These are phyloP conservation scores for Hypoxylon fuscum DNA, from an alignment of 495 filamentous ascomycete species.

Conservation along the genomic window DNA sequence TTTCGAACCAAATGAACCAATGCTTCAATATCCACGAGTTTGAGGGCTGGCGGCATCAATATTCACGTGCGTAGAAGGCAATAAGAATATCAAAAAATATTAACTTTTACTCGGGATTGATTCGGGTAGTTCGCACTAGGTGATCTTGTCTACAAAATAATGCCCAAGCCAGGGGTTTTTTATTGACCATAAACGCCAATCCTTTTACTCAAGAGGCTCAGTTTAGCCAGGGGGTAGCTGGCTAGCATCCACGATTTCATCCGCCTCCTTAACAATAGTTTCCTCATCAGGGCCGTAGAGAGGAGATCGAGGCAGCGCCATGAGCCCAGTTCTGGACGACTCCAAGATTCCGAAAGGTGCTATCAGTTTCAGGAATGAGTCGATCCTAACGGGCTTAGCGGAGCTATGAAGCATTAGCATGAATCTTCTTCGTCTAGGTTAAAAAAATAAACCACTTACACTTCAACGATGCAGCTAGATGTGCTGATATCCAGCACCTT, in stretches of 20 bases:
- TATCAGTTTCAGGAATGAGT: constrained; percentile 96
- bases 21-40: background rate
- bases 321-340: constrained; percentile 91
- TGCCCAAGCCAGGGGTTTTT: constrained; percentile 30
- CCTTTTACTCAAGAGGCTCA: background rate
- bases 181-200: constrained; percentile 36
- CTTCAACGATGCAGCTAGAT: constrained; percentile 96
- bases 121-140: constrained; percentile 29
- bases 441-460: constrained; percentile 76
- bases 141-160: constrained; percentile 26
- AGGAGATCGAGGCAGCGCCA: constrained; percentile 94
- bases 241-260: constrained; percentile 91
- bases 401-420: constrained; percentile 63
- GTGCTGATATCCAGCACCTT: constrained; percentile 98
- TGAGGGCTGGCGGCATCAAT: background rate
- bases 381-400: constrained; percentile 91
- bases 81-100: background rate
- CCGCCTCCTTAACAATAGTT: constrained; percentile 81
- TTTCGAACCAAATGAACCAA: too few relatives aligned
- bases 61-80: background rate
- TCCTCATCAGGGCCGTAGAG: constrained; percentile 78
- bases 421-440: constrained; percentile 9
- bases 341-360: constrained; percentile 96
- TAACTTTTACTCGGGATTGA: constrained; percentile 8
- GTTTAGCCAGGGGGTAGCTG: constrained; percentile 89